Evolutionary conservation across 352 stramenopile species (phyloP).

Genomic region (Phytophthora pinifolia): DNA sequence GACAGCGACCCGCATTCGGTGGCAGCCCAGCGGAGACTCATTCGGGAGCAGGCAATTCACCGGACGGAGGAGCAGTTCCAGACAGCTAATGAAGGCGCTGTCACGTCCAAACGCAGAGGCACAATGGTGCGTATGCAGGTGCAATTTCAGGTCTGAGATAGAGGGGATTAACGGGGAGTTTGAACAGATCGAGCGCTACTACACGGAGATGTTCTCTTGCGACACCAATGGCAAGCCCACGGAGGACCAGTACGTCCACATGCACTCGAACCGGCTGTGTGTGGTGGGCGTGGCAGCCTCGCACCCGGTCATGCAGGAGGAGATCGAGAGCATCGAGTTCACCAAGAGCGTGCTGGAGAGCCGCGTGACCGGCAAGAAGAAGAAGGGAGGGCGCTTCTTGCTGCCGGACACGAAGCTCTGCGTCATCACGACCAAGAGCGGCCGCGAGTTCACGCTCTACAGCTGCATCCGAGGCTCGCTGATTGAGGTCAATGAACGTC

Average conservation of each 20-base stretch:
- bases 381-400: conserved; percentile 80
- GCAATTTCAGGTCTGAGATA: not conserved
- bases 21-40: conserved; percentile 74
- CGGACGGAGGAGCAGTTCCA: conserved; percentile 72
- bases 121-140: conserved; percentile 55
- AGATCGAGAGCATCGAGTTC: conserved; percentile 67
- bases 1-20: conserved; percentile 62
- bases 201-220: conserved; percentile 83
- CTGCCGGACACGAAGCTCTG: conserved; percentile 66
- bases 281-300: conserved; percentile 72
- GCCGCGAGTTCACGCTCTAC: conserved; percentile 58
- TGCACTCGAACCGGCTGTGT: conserved; percentile 89
- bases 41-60: conserved; percentile 71
- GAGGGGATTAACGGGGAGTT: not conserved
- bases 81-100: conserved; percentile 33
- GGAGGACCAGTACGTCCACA: conserved; percentile 88
- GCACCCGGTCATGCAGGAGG: conserved; percentile 67
- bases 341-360: conserved; percentile 60
- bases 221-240: conserved; percentile 66
- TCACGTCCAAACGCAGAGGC: conserved; percentile 48
- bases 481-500: conserved; percentile 77
- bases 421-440: conserved; percentile 67
- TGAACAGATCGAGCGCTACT: conserved; percentile 81
- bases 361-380: conserved; percentile 86
- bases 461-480: conserved; percentile 82